Base-by-base conservation (phyloP, 345 rosid species). In the Aethionema arabicum region DNA sequence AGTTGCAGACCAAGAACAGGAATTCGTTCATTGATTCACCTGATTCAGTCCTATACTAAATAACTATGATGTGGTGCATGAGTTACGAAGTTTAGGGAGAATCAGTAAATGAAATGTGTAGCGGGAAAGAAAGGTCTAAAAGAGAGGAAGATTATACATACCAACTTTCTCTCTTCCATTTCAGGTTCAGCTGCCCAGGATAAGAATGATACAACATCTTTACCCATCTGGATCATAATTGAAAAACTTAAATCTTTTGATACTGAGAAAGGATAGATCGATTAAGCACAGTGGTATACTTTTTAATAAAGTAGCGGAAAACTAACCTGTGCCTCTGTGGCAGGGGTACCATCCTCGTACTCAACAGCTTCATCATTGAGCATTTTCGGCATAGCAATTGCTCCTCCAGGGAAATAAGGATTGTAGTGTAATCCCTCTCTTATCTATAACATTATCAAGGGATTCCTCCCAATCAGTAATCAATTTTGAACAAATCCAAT, bases 131-230 rank as follows among this genome's bases (percentile, higher is more conserved):
- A 16, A 32, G 44, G 21, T 21, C 27, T 21, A 11, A 37, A 36
- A 14, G 43, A 16, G 15, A 32, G 44, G 21, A 37, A 13, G 66
- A 70, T 49, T 49, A 29, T 44, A 13, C 56, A 21, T 81, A 95
- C 99, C 90, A 95, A 72, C 65, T 95, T 95, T 75, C 99, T 82
- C 72, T 95, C 99, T 76, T 95, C 99, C 99, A 95, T 95, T 78
- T 95, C 99, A 11, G 98, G 99, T 72, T 95, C 97, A 32, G 99
- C 99, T 15, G 99, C 99, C 99, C 99, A 95, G 1, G 96, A 29
- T 63, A 95, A 81, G 70, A 95, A 90, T 46, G 96, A 10, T 15
- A 88, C 96, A 11, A 95, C 87, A 77, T 95, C 99, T 80, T 95
- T 95, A 75, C 99, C 98, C 99, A 95, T 95, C 99, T 95, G 83